Base-by-base conservation (phyloP, 768 basidiomycete species). In the Naganishia vishniacii region DNA sequence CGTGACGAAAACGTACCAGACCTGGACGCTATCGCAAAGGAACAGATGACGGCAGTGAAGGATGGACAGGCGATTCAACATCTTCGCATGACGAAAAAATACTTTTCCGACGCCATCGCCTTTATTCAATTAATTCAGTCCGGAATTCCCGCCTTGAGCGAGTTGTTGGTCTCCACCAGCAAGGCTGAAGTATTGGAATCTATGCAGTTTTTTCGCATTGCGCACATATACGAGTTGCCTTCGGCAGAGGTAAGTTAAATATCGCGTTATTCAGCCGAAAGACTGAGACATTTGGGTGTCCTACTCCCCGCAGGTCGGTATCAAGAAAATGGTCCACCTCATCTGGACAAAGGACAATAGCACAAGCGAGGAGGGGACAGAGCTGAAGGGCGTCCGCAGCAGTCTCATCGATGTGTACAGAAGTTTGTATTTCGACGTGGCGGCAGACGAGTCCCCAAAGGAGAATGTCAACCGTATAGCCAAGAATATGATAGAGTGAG, bases 281-380 rank as follows among this genome's bases (percentile, higher is more conserved):
- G 15, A 7, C 34, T 20, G n/a, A 58, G 34, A 11, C 32, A 13
- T 61, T 47, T 47, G 7, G 48, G 1, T 9, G 26, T 20, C 28
- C 2, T 23, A 13, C 12, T 8, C 11, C 2, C 42, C 6, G 15
- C 68, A 94, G 91, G 78, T 79, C 15, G 95, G 95, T 0, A 86
- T 99, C 72, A 91, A 88, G 80, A 90, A 86, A 72, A 97, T 98
- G 94, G 75, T 99, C 15, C 95, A 98, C 75, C 81, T 99, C 26
- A 89, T 99, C 69, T 98, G 95, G 95, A 83, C 84, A 28, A 98
- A 98, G 74, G 94, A 99, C 72, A 91, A 91, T 72, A 87, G 80
- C 56, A 84, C 88, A n/a, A 84, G 84, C n/a, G 85, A 85, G 68
- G 85, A 86, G 51, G 84, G 83, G 25, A 83, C 83, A 68, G 90